Evolutionary conservation across 331 rosid genomes (phyloP), one percentile per base, ranked within the genome.

Genomic region (Rhamnella rubrinervis): DNA sequence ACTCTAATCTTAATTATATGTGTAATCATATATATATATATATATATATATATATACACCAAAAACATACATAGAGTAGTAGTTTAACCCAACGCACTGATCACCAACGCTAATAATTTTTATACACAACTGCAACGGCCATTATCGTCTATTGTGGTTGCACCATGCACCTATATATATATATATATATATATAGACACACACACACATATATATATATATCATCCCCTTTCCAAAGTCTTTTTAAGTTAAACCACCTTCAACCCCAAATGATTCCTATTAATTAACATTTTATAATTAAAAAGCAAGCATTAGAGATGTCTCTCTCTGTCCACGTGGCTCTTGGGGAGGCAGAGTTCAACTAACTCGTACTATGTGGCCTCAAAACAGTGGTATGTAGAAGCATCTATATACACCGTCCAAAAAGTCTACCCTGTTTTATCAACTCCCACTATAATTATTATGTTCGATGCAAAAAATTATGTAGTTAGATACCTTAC

Each of bases 191-290:
- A 23, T 23, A 23, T 28, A n/a, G n/a, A n/a, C n/a, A n/a, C n/a
- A n/a, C n/a, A n/a, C n/a, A n/a, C n/a, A n/a, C n/a, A 31, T 31
- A 4, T 31, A 23, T 23, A 23, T 23, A 23, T 23, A 23, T 23
- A 23, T 28, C 6, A 50, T 75, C 21, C n/a, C 26, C 44, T 38
- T 40, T 67, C 26, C 61, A n/a, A 49, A 50, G 77, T 70, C 76
- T 59, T 71, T 69, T 51, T 5, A 77, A 67, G 78, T 53, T 77
- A 19, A 79, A 75, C 83, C 57, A 74, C 73, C 62, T 65, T 70
- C 61, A 57, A 65, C 46, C 71, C 71, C 57, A 47, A 35, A 20
- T 23, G 19, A 25, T 31, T 67, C 9, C 35, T 31, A 31, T 31
- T 55, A 15, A 41, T 65, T 57, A 68, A 14, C 23, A 23, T 31